Evolutionary conservation across 2,329 filamentous ascomycete genomes (phyloP).

Genomic region (Ceratocystis destructans): DNA sequence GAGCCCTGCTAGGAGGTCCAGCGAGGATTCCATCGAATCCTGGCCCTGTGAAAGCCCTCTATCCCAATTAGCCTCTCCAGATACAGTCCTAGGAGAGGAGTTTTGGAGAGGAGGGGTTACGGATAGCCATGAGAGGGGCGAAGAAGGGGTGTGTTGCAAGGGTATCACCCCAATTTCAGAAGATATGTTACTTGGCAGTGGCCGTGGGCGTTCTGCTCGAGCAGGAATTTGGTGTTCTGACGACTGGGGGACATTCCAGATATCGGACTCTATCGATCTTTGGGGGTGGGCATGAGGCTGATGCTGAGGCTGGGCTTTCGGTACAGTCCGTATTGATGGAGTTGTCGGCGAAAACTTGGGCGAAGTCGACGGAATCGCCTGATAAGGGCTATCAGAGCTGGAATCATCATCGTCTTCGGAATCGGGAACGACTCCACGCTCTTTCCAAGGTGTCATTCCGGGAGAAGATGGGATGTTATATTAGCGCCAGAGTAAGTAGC

Average conservation of each 20-base stretch:
- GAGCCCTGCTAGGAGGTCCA: background rate
- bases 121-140: slow-evolving; percentile 12
- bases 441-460: slow-evolving; percentile 36
- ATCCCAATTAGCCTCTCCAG: background rate
- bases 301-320: background rate
- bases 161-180: background rate
- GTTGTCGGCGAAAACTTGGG: background rate
- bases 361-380: slow-evolving; percentile 6
- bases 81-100: background rate
- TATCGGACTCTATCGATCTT: slow-evolving; percentile 6
- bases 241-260: slow-evolving; percentile 17
- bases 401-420: slow-evolving; percentile 39
- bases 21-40: background rate
- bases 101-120: slow-evolving; percentile 1
- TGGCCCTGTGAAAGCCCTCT: background rate
- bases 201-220: background rate
- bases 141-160: background rate
- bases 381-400: slow-evolving; percentile 30
- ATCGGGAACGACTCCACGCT: slow-evolving; percentile 38
- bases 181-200: background rate
- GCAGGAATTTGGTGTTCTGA: background rate
- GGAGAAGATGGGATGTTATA: background rate
- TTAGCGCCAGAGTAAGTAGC: background rate
- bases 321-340: background rate
- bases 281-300: background rate